phyloP scores from a whole-genome alignment of 2,329 filamentous ascomycete species.

The Fusarium sp. region DNA sequence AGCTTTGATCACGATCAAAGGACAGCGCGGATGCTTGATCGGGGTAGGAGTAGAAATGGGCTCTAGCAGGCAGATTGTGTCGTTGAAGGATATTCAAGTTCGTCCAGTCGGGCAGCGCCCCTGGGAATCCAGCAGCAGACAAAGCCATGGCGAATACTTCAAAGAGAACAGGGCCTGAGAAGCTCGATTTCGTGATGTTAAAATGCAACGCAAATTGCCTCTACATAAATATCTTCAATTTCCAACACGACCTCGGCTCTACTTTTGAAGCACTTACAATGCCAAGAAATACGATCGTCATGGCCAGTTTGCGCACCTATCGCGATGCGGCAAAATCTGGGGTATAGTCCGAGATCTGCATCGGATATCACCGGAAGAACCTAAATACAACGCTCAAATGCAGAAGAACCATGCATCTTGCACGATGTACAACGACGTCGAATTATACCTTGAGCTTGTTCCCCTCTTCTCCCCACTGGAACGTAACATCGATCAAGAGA shows the following conservation, averaged over 20 bases:
- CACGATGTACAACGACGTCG: background rate
- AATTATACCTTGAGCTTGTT: background rate
- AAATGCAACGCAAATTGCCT: background rate
- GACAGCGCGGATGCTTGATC: conserved; percentile 9
- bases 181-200: fast-evolving
- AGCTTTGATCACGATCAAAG: conserved; percentile 1
- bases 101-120: conserved; percentile 17
- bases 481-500: background rate
- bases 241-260: background rate
- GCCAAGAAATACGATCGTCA: conserved; percentile 29
- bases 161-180: background rate
- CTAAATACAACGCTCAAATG: background rate
- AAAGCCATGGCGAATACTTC: conserved; percentile 8
- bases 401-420: conserved; percentile 4
- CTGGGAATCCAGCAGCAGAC: conserved; percentile 17
- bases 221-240: background rate
- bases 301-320: conserved; percentile 28
- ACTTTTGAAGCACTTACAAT: background rate
- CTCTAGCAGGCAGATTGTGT: conserved; percentile 21
- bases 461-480: conserved; percentile 19
- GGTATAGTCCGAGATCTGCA: conserved; percentile 23
- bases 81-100: conserved; percentile 19
- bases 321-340: background rate
- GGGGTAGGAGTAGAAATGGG: conserved; percentile 32
- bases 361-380: background rate